Conservation (phyloP, 257 asterid species). For the Nicotiana obtusifolia region DNA sequence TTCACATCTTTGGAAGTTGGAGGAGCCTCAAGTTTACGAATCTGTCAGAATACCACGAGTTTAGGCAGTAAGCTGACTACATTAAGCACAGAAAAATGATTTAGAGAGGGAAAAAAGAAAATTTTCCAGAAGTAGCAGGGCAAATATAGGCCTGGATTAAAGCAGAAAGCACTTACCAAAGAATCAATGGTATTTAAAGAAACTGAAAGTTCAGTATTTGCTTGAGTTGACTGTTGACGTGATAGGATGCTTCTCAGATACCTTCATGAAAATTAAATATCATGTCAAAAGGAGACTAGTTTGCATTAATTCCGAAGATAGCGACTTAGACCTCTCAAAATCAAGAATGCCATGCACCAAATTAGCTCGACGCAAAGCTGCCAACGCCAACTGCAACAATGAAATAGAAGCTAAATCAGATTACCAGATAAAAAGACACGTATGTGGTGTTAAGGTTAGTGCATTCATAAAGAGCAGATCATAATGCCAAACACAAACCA, state of each 20-base stretch:
- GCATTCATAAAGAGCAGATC: neutral
- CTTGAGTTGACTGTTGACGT: slow-evolving; percentile 52
- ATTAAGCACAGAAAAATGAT: neutral
- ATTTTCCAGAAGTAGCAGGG: too few relatives aligned
- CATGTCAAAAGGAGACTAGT: slow-evolving; percentile 12
- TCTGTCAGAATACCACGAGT: slow-evolving; percentile 31
- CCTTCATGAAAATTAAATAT: slow-evolving; percentile 35
- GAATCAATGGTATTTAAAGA: slow-evolving; percentile 50
- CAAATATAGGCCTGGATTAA: neutral
- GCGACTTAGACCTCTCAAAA: slow-evolving; percentile 59
- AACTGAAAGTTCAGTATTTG: slow-evolving; percentile 43
- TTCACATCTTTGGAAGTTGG: slow-evolving; percentile 68
- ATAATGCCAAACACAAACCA: neutral
- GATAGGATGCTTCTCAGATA: slow-evolving; percentile 57
- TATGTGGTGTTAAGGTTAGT: too few relatives aligned
- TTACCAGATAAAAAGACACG: too few relatives aligned
- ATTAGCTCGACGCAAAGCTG: slow-evolving; percentile 67
- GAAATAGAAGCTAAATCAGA: neutral
- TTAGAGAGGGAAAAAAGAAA: neutral
- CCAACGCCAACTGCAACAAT: slow-evolving; percentile 70
- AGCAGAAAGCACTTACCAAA: slow-evolving; percentile 36
- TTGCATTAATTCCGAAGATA: neutral
- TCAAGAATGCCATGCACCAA: slow-evolving; percentile 43
- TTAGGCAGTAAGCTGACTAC: neutral
- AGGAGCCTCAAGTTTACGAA: slow-evolving; percentile 74